Base-by-base conservation (phyloP, 2,329 filamentous ascomycete genomes). In the Lecanicillium sp. region DNA sequence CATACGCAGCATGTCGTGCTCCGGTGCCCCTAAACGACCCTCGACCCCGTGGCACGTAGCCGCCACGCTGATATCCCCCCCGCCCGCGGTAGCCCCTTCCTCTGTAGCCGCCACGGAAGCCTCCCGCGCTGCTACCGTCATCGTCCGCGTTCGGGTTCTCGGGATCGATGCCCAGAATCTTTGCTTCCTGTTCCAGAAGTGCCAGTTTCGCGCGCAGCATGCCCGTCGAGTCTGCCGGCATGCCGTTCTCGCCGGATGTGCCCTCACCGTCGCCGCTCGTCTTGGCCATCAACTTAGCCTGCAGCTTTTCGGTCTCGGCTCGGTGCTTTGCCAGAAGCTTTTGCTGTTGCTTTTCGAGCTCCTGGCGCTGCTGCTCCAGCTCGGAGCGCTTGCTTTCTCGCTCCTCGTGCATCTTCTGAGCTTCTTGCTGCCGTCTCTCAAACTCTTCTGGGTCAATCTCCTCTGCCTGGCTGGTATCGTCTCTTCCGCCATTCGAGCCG, bases 371-470 rank as follows among this genome's bases (percentile, higher is more conserved):
- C 40, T 72, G 72, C 48, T 84, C 79, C 7, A 86, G 70, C 58
- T 85, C 83, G 48, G 78, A 71, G 39, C 78, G 74, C 63, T 81
- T 81, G 52, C 71, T 75, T 55, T 73, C 70, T 55, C 83, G 83
- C 56, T 86, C 83, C 43, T 87, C 80, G 49, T 86, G 75, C 1
- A 71, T 69, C 53, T 77, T 81, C 58, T 93, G 87, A 2, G 81
- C 84, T 59, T 87, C 86, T 48, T 81, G 78, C 58, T 91, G 87
- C 55, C 77, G 81, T 51, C 72, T 77, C 19, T 75, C 67, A 53
- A 91, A 81, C 54, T 87, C 85, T 40, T 85, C 83, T 53, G 82
- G 70, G 57, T 90, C 84, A 9, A 89, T 70, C 52, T 81, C 76
- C 49, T 79, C 73, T 24, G 54, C 53, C 5, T 55, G 54, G 54